Conservation (phyloP, 169 alveolate species). For the Eimeria falciformis region DNA sequence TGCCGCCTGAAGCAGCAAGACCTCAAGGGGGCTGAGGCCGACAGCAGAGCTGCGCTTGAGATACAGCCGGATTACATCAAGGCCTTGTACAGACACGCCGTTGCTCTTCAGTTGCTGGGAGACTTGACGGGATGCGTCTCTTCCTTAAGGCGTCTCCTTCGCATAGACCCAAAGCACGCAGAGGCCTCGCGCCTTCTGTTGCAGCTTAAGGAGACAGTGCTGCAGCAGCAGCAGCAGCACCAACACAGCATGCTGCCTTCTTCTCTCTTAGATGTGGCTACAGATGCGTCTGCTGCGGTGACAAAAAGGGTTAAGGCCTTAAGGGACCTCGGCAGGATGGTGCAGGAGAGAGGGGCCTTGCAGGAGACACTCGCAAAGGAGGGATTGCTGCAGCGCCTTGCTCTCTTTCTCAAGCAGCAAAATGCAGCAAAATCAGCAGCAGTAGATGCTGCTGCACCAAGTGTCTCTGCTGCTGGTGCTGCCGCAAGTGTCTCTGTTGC, state of each 20-base stretch:
- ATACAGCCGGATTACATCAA: slow-evolving; percentile 13
- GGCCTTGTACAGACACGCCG: slow-evolving; percentile 30
- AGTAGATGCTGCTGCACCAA: neutral
- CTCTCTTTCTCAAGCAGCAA: slow-evolving; percentile 33
- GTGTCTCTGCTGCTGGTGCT: neutral
- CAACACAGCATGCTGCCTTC: neutral
- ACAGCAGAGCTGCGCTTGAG: slow-evolving; percentile 36
- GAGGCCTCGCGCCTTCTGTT: neutral
- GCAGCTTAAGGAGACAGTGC: neutral
- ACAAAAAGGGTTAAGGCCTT: neutral
- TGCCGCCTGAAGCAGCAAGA: slow-evolving; percentile 45
- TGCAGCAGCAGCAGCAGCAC: slow-evolving; percentile 41
- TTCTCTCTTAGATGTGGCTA: neutral
- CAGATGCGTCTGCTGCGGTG: neutral
- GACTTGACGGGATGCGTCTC: neutral
- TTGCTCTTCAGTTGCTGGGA: slow-evolving; percentile 18
- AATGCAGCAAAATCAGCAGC: neutral
- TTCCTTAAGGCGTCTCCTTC: neutral
- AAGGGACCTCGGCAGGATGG: neutral
- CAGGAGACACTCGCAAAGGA: slow-evolving; percentile 1
- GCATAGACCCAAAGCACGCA: neutral
- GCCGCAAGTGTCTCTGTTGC: neutral
- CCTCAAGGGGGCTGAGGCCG: neutral
- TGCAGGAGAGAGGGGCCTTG: neutral
- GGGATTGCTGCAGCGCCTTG: slow-evolving; percentile 27